Evolutionary conservation across 306 rosid genomes (phyloP), one percentile per base, ranked within the genome.

Genomic region (Corylus heterophylla): DNA sequence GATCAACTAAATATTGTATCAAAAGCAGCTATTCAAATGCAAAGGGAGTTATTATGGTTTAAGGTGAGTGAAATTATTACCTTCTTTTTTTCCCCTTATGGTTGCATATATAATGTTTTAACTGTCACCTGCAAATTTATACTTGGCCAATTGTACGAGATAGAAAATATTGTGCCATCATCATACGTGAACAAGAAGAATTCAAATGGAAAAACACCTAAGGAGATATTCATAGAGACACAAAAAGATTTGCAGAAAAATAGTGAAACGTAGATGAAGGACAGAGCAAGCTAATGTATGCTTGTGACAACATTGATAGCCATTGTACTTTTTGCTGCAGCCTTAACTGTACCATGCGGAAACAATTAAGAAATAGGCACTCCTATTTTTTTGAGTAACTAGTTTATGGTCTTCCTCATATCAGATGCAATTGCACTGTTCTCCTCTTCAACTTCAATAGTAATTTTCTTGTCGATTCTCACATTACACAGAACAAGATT

Each of bases 401-500:
- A 4, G 2, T 72, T 61, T 62, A 7, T 1, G 6, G 0, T 72
- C 13, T 79, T 79, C 8, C 29, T 61, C 68, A 47, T 61, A 29
- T 61, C 77, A 12, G 29, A 72, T 63, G 73, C 52, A 0, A 2
- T 71, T 0, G 72, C 82, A n/a, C 2, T 72, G 0, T 7, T 62
- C 2, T 45, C n/a, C 1, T 51, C 77, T 20, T 20, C 54, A 6
- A 13, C 25, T 50, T 44, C 82, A 8, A 31, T 42, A 2, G 2
- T 79, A 14, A 50, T 50, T 17, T 79, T 79, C 45, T 50, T 22
- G 11, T 49, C 62, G 14, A 35, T 79, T 35, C 77, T 79, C 3
- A 71, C 61, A 14, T 2, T 79, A 71, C 50, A 29, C 27, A 0
- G 63, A 47, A 48, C 9, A 25, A 2, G 77, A 58, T 63, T 58